Base-by-base conservation (phyloP, 306 rosid genomes). In the Vigna hirtella region DNA sequence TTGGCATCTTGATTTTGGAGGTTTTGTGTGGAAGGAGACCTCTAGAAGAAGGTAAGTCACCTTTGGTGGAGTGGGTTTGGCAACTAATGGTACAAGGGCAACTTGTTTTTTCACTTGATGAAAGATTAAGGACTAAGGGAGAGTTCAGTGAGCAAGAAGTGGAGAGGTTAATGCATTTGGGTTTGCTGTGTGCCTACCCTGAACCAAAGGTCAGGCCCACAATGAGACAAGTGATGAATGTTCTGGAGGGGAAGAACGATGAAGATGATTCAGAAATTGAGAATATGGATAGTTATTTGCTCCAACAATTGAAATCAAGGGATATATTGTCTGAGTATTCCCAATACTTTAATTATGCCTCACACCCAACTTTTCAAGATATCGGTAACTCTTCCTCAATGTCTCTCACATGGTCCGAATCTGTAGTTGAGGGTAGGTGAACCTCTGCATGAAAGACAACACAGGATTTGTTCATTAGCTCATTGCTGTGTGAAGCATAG, bases 11-110 rank as follows among this genome's bases (percentile, higher is more conserved):
- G 87, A 78, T 90, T 74, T 76, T 94, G 28, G 98, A 94, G 73
- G 95, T 90, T 9, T 79, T 92, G 83, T 90, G 97, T 79, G 98
- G 98, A 64, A 88, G 95, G 77, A 88, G 97, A 43, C 98, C 98
- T 30, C 45, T 90, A 43, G 97, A 89, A 78, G 91, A 84, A 77
- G 93, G 95, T 34, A 94, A 85, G 77, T 78, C 82, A 30, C 82
- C 84, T 6, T 79, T 92, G 82, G 87, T 86, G 32, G 91, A 94
- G 53, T 90, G 83, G 84, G 89, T 87, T 47, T 86, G 97, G 90
- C 58, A 71, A 59, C 56, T 88, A 43, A 90, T 75, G 86, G 74
- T 28, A 3, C 55, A 89, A 72, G 97, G 95, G 51, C 57, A 89
- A 24, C 5, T 92, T 48, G 22, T 62, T 14, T 18, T 38, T 72